Percentiles rank a stretch among this genome's conserved stretches.
Evolutionary conservation across 208 protist genomes (phyloP).

Genomic region (Sergeia podlipaevii): DNA sequence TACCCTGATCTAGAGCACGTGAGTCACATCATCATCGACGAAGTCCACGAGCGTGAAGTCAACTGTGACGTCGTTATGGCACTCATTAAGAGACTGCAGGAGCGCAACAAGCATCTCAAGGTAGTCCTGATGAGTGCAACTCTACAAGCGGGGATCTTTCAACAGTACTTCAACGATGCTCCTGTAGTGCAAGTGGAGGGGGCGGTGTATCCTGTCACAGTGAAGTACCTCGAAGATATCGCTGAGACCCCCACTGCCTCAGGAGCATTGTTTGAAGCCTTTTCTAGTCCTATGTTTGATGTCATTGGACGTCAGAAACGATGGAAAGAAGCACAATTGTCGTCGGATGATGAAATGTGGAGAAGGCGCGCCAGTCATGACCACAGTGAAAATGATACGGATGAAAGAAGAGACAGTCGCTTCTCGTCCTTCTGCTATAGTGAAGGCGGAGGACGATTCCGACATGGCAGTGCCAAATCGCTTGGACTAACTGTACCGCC

Average conservation of each 20-base stretch:
- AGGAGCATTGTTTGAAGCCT: slow-evolving; percentile 5
- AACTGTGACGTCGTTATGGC: slow-evolving; percentile 98
- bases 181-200: slow-evolving; percentile 77
- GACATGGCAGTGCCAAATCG: too few relatives aligned
- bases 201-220: slow-evolving; percentile 63
- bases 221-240: slow-evolving; percentile 72
- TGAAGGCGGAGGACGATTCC: too few relatives aligned
- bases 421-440: too few relatives aligned
- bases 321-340: not conserved
- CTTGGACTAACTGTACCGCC: too few relatives aligned
- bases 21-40: slow-evolving; percentile 98
- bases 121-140: slow-evolving; percentile 99
- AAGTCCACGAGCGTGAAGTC: slow-evolving; percentile 99
- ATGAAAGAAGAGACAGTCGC: too few relatives aligned
- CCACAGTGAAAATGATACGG: too few relatives aligned
- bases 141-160: slow-evolving; percentile 97
- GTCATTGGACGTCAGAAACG: slow-evolving; percentile 14
- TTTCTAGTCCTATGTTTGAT: slow-evolving; percentile 58
- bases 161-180: slow-evolving; percentile 90
- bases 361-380: too few relatives aligned
- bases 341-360: too few relatives aligned
- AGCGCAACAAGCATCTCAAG: slow-evolving; percentile 78
- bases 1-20: slow-evolving; percentile 89
- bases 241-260: slow-evolving; percentile 7
- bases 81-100: slow-evolving; percentile 89